These are phyloP conservation scores for Cladophialophora immunda DNA, from an alignment of 2,329 filamentous ascomycete genomes.

Conservation along the genomic window DNA sequence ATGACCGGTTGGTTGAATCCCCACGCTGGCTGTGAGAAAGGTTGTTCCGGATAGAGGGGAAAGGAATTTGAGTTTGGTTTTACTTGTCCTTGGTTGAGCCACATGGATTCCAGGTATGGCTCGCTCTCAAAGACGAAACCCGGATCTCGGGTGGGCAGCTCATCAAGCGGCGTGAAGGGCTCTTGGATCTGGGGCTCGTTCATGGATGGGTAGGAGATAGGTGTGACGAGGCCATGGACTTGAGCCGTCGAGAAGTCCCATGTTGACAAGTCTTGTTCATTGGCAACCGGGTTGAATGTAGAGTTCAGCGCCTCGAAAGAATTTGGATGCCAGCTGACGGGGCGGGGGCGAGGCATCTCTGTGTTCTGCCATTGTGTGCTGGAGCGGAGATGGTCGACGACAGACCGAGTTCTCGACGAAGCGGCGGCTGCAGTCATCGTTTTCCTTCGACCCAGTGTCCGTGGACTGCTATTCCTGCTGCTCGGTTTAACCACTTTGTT, in stretches of 20 bases:
- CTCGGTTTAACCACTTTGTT: slow-evolving; percentile 38
- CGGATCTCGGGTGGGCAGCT: slow-evolving; percentile 25
- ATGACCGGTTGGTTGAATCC: slow-evolving; percentile 19
- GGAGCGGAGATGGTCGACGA: slow-evolving; percentile 37
- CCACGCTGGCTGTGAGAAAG: slow-evolving; percentile 20
- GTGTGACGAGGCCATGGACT: slow-evolving; percentile 41
- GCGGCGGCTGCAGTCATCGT: slow-evolving; percentile 36
- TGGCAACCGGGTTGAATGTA: slow-evolving; percentile 14
- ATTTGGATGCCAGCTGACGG: slow-evolving; percentile 41
- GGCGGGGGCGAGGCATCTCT: slow-evolving; percentile 28
- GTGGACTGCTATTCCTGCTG: slow-evolving; percentile 40
- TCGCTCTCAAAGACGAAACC: slow-evolving; percentile 17
- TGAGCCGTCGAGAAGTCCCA: slow-evolving; percentile 36
- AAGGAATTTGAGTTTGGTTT: slow-evolving; percentile 16
- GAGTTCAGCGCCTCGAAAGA: slow-evolving; percentile 27
- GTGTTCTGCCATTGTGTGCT: slow-evolving; percentile 27
- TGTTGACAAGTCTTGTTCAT: slow-evolving; percentile 16
- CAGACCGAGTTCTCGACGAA: slow-evolving; percentile 35
- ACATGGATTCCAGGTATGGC: slow-evolving; percentile 19
- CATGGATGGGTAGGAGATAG: slow-evolving; percentile 35
- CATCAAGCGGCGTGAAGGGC: slow-evolving; percentile 37
- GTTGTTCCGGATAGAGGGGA: slow-evolving; percentile 1
- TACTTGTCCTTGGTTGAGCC: slow-evolving; percentile 22
- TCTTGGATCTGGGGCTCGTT: slow-evolving; percentile 40
- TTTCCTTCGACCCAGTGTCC: slow-evolving; percentile 32